Evolutionary conservation across 768 basidiomycete genomes (phyloP).

Genomic region (Tricholoma terreum): DNA sequence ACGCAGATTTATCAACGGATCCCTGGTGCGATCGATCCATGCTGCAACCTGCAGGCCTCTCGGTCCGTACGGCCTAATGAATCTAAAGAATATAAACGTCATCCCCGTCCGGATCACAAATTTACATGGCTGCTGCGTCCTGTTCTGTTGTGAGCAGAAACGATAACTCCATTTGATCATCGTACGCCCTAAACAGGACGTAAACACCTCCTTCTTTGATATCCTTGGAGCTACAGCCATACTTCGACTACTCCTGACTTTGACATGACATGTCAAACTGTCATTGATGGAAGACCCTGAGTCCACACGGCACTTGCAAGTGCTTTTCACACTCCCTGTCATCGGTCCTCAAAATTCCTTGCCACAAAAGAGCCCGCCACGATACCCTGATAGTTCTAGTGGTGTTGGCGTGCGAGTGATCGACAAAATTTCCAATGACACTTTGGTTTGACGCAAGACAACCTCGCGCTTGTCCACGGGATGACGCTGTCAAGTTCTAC

Average conservation of each 20-base stretch:
- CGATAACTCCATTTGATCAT: constrained; percentile 1
- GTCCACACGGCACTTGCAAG: not conserved
- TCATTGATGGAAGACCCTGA: constrained; percentile 11
- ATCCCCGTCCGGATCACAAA: constrained; percentile 7
- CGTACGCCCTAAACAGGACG: not conserved
- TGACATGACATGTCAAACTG: constrained; percentile 21
- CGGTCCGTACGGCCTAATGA: not conserved
- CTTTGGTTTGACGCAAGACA: no score
- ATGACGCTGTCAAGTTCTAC: not conserved
- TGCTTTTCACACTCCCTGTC: constrained; percentile 4
- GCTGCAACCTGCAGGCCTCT: not conserved
- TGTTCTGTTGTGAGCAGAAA: not conserved
- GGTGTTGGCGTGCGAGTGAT: constrained; percentile 11
- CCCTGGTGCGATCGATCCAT: not conserved
- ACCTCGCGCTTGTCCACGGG: no score
- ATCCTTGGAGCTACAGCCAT: not conserved
- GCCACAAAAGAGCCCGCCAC: constrained; percentile 4
- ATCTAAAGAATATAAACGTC: not conserved
- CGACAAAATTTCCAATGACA: not conserved
- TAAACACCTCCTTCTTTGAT: not conserved
- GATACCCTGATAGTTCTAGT: constrained; percentile 7
- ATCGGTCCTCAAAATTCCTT: constrained; percentile 4
- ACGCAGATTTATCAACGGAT: not conserved
- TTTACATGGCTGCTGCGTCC: no score
- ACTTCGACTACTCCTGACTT: constrained; percentile 9